Percentiles rank a stretch among this genome's conserved stretches.
phyloP scores from a whole-genome alignment of 2,329 filamentous ascomycete genomes.

The Cladophialophora psammophila region DNA sequence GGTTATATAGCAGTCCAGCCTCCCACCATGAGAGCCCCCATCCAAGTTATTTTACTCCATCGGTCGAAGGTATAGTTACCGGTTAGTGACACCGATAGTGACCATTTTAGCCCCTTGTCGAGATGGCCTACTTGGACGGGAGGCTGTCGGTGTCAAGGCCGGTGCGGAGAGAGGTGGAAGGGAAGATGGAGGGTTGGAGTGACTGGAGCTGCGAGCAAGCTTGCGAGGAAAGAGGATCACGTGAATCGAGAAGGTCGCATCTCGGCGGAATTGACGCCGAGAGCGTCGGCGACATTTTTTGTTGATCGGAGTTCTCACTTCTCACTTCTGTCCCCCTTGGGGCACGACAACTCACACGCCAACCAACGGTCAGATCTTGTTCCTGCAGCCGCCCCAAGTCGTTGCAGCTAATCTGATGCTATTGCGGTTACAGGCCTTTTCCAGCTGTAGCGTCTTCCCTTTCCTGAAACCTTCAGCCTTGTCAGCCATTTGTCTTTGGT shows the following conservation, averaged over 20 bases:
- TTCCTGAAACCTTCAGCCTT: slow-evolving; percentile 18
- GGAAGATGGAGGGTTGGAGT: not conserved
- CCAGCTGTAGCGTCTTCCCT: slow-evolving; percentile 2
- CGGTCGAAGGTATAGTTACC: slow-evolving; percentile 8
- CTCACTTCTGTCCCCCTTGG: not conserved
- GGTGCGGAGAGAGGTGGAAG: slow-evolving; percentile 18
- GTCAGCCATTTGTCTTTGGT: not conserved
- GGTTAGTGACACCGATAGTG: not conserved
- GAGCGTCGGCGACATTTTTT: not conserved
- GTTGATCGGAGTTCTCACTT: not conserved
- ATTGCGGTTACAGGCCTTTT: slow-evolving; percentile 15
- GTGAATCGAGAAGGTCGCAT: not conserved
- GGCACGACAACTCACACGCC: not conserved
- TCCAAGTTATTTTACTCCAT: not conserved
- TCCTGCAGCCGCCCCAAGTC: not conserved
- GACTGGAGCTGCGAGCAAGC: too few species aligned
- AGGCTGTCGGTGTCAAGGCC: slow-evolving; percentile 24
- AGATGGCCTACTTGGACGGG: not conserved
- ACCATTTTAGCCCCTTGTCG: slow-evolving; percentile 12
- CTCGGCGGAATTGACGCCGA: slow-evolving; percentile 13
- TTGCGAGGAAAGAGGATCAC: not conserved
- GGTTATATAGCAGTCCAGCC: not conserved
- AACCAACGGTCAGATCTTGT: slow-evolving; percentile 9
- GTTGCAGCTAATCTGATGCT: slow-evolving; percentile 20
- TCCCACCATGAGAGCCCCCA: not conserved